These are phyloP conservation scores for Candida parachauliodes DNA, from an alignment of 805 yeast species.

Conservation along the genomic window DNA sequence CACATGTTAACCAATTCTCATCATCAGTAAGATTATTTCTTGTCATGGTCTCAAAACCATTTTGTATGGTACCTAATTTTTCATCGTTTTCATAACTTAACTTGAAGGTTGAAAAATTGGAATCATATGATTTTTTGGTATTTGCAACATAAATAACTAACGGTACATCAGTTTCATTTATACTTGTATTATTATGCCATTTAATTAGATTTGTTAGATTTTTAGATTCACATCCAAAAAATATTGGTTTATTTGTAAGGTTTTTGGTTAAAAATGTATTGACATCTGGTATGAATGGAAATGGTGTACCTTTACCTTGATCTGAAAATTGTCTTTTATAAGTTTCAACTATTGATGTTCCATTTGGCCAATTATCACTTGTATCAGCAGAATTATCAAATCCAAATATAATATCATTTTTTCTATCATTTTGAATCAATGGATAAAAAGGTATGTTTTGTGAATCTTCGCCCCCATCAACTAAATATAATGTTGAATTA, in stretches of 20 bases:
- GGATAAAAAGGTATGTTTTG: conserved; percentile 39
- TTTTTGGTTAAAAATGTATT: conserved; percentile 56
- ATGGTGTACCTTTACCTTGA: conserved; percentile 57
- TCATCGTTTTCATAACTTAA: conserved; percentile 31
- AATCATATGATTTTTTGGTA: conserved; percentile 29
- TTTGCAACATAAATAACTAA: conserved; percentile 38
- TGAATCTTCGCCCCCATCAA: conserved; percentile 41
- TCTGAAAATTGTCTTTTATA: conserved; percentile 32
- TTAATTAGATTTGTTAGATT: conserved; percentile 34
- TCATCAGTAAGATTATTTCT: conserved; percentile 35
- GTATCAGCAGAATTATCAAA: conserved; percentile 33
- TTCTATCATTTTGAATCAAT: conserved; percentile 30
- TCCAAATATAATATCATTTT: conserved; percentile 36
- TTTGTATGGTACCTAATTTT: conserved; percentile 33
- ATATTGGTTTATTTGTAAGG: conserved; percentile 47
- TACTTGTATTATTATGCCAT: conserved; percentile 36
- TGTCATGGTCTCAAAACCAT: conserved; percentile 34
- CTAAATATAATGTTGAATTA: conserved; percentile 26
- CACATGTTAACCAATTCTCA: conserved; percentile 37
- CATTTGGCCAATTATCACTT: conserved; percentile 32
- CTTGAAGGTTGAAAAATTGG: conserved; percentile 33
- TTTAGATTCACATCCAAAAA: conserved; percentile 39
- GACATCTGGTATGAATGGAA: conserved; percentile 78
- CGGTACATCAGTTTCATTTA: conserved; percentile 36
- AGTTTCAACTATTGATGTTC: conserved; percentile 30